phyloP scores from a whole-genome alignment of 1,139 yeast species.

The Blastobotrys aristatus region DNA sequence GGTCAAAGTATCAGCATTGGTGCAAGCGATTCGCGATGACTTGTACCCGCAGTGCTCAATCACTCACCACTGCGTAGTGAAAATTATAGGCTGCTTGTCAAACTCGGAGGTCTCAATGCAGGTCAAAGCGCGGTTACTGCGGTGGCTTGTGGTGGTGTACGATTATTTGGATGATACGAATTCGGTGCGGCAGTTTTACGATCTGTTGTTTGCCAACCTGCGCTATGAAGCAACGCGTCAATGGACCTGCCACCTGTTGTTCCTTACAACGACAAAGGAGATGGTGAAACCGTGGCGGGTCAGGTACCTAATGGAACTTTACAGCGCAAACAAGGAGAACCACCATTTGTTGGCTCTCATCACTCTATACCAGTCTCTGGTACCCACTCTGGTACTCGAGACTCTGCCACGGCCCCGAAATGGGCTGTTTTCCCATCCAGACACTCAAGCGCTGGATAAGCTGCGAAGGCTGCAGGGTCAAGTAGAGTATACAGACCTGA shows the following conservation, averaged over 20 bases:
- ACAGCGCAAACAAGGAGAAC: constrained; percentile 33
- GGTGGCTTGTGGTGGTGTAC: constrained; percentile 40
- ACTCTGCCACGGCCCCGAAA: constrained; percentile 27
- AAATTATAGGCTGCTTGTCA: constrained; percentile 34
- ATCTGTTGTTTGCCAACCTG: constrained; percentile 41
- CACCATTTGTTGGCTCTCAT: constrained; percentile 33
- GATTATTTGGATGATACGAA: constrained; percentile 30
- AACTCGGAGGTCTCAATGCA: constrained; percentile 13
- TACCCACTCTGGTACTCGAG: constrained; percentile 28
- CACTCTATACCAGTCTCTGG: constrained; percentile 29
- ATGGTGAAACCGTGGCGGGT: constrained; percentile 39
- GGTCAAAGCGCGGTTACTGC: constrained; percentile 34
- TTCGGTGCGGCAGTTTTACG: constrained; percentile 30
- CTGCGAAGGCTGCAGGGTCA: constrained; percentile 12
- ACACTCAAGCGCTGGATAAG: constrained; percentile 17
- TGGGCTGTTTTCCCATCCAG: constrained; percentile 31
- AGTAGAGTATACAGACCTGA: background rate
- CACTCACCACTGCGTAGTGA: constrained; percentile 26
- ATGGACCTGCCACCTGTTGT: constrained; percentile 41
- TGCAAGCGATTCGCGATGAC: constrained; percentile 27
- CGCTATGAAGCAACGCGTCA: constrained; percentile 43
- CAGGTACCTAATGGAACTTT: constrained; percentile 34
- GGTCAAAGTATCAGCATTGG: constrained; percentile 11
- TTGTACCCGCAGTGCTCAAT: constrained; percentile 35
- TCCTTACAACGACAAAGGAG: constrained; percentile 33